These are phyloP conservation scores for Silene uniflora DNA, from an alignment of 148 eudicot genomes.

Conservation along the genomic window DNA sequence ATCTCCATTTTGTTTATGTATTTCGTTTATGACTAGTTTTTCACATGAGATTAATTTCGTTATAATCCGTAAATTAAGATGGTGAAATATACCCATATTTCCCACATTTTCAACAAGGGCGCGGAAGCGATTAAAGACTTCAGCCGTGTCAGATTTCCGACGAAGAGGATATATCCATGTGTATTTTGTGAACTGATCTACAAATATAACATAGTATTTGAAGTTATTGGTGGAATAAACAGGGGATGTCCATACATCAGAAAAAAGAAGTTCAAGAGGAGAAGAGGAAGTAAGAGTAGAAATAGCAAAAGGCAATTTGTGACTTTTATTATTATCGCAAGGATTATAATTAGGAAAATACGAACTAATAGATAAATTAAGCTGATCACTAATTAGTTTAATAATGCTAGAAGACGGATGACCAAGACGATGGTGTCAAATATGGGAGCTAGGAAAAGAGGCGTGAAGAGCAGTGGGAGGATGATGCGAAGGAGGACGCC, in stretches of 20 bases:
- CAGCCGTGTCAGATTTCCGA: neutral
- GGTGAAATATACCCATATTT: too few species aligned
- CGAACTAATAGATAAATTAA: neutral
- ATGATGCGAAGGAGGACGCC: neutral
- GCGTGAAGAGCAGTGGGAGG: neutral
- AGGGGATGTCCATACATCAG: slow-evolving; percentile 3
- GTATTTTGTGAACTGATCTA: slow-evolving; percentile 13
- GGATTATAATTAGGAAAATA: neutral
- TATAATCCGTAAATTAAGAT: too few species aligned
- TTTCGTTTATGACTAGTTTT: too few species aligned
- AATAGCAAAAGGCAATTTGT: neutral
- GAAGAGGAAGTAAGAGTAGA: neutral
- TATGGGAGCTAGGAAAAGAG: neutral
- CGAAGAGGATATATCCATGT: slow-evolving; percentile 9
- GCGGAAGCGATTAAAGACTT: neutral
- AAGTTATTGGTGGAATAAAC: neutral
- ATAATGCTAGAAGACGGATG: neutral
- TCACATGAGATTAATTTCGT: too few species aligned
- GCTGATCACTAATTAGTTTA: neutral
- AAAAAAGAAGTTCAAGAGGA: neutral
- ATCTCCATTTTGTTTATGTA: too few species aligned
- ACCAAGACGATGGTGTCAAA: neutral
- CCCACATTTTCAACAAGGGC: neutral
- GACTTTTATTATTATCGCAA: neutral
- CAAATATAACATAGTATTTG: slow-evolving; percentile 8